Percentiles rank a stretch among this genome's conserved stretches.
Evolutionary conservation across 176 grass and related monocot genomes (phyloP).

Genomic region (Neostapfia colusana): DNA sequence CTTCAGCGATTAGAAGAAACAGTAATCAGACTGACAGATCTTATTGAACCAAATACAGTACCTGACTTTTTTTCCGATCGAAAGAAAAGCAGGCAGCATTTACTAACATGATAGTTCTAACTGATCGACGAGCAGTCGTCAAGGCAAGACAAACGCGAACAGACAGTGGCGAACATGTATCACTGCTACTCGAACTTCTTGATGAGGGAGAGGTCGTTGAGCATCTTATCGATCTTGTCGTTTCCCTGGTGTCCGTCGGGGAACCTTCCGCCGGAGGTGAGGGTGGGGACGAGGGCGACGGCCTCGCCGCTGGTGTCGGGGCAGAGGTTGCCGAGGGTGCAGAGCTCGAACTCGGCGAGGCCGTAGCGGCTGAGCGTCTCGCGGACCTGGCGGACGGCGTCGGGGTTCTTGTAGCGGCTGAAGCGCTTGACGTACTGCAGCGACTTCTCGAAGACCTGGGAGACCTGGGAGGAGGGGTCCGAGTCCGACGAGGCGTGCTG

Average conservation of each 20-base stretch:
- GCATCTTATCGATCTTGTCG: slow-evolving; percentile 81
- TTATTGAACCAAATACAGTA: too few relatives aligned
- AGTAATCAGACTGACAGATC: too few relatives aligned
- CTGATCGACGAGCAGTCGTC: too few relatives aligned
- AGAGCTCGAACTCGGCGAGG: slow-evolving; percentile 68
- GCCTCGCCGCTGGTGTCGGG: slow-evolving; percentile 83
- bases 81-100: too few relatives aligned
- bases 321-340: slow-evolving; percentile 90
- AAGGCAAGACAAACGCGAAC: too few relatives aligned
- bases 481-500: slow-evolving; percentile 64
- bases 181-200: slow-evolving; percentile 98
- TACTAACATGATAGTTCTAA: too few relatives aligned
- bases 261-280: slow-evolving; percentile 54
- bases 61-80: too few relatives aligned
- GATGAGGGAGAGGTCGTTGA: slow-evolving; percentile 90
- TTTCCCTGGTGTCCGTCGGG: slow-evolving; percentile 2
- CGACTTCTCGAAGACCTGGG: slow-evolving; percentile 96
- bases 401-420: slow-evolving; percentile 96
- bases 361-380: slow-evolving; percentile 65
- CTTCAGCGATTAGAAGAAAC: too few relatives aligned
- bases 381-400: slow-evolving; percentile 86
- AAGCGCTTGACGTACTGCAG: slow-evolving; percentile 91
- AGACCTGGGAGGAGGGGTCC: slow-evolving; percentile 44
- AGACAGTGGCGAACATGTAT: too few relatives aligned
- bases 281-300: slow-evolving; percentile 77